These are phyloP conservation scores for Rehmannia glutinosa DNA, from an alignment of 257 asterid genomes.

Conservation along the genomic window DNA sequence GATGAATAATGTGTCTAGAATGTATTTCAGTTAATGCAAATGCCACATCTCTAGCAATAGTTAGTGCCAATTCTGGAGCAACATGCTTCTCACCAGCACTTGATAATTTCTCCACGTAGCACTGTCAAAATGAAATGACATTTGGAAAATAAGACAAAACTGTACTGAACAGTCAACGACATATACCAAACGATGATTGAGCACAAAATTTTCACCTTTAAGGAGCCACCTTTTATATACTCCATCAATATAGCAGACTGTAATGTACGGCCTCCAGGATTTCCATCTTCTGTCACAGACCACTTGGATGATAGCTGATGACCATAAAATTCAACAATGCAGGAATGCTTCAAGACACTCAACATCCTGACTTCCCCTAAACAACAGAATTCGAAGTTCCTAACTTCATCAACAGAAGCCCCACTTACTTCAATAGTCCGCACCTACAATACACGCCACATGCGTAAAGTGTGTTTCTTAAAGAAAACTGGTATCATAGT, in stretches of 20 bases:
- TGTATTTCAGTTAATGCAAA: conserved; percentile 72
- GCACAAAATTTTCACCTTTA: conserved; percentile 50
- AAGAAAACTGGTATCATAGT: neutral
- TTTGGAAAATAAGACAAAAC: no score
- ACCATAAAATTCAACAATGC: conserved; percentile 76
- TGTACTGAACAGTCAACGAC: no score
- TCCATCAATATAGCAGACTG: conserved; percentile 85
- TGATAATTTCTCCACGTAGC: conserved; percentile 59
- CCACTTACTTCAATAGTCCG: conserved; percentile 58
- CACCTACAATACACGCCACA: conserved; percentile 50
- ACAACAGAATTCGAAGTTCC: conserved; percentile 69
- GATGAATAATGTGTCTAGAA: conserved; percentile 73
- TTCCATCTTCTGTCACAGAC: conserved; percentile 49
- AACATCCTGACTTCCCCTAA: conserved; percentile 89
- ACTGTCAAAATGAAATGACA: conserved; percentile 28
- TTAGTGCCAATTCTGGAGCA: conserved; percentile 42
- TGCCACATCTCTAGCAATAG: conserved; percentile 76
- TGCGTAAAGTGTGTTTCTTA: neutral
- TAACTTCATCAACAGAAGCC: conserved; percentile 59
- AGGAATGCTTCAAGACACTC: conserved; percentile 70
- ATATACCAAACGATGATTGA: no score
- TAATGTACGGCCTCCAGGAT: conserved; percentile 46
- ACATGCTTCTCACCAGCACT: conserved; percentile 55
- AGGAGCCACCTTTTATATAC: conserved; percentile 84
- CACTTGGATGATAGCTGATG: conserved; percentile 90